Base-by-base conservation (phyloP, 176 grass and related monocot genomes). In the Zoysia japonica region DNA sequence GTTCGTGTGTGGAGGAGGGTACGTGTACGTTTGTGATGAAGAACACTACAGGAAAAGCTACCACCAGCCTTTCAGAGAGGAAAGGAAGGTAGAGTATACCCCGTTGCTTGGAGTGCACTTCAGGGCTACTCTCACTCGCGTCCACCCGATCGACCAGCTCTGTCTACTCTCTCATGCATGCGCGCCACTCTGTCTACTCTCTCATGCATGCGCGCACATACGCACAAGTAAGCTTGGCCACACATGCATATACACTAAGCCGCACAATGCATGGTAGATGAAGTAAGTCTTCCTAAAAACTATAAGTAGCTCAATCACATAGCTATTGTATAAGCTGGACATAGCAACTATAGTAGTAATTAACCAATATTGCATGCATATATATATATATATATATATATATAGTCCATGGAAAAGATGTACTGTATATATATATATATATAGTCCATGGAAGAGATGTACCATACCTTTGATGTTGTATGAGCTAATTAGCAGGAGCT, bases 61-160 rank as follows among this genome's bases (percentile, higher is more conserved):
- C 52, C 4, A 14, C 81, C 37, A 45, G 2, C 53, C 51, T 85
- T 90, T 83, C 28, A 78, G 35, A 64, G 67, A 64, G 87, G 86
- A 64, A 78, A 64, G 87, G 86, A 88, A 78, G 84, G 84, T 87
- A 84, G 86, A 79, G 82, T 90, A 67, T 81, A 64, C 75, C 61
- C 56, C 70, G 65, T 88, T 88, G 69, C 94, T 97, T 97, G 92
- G 91, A 97, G 94, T 97, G 91, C 90, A 97, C 94, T 65, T 65
- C 62, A 65, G 78, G 64, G 72, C 53, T 89, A 46, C 45, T 80
- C 66, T 85, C 82, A 72, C 71, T 77, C 28, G n/a, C 10, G 60
- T 83, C 88, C 80, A 61, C 59, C 15, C 1, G 52, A 17, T 57
- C 6, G 55, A 87, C 83, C 88, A 87, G 70, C 67, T 45, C 43